Evolutionary conservation across 306 rosid species (phyloP).

Genomic region (Cucumis cinereus): DNA sequence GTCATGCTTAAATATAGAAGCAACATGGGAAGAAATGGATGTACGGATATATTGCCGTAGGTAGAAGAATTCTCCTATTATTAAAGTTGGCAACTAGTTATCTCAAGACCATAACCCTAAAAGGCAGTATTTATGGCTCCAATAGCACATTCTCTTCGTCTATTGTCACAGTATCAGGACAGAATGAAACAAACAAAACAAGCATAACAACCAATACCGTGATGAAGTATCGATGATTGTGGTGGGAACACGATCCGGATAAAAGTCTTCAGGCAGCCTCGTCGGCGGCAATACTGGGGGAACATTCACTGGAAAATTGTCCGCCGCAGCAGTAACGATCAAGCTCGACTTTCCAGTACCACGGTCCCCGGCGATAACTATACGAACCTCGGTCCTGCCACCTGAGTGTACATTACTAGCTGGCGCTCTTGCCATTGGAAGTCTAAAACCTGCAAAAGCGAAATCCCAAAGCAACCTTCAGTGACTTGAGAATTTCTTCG

Average conservation of each 20-base stretch:
- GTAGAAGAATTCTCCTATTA: not conserved
- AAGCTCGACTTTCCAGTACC: conserved; percentile 90
- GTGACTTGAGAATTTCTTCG: not conserved
- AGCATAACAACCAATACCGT: conserved; percentile 26
- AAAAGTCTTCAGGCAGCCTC: conserved; percentile 67
- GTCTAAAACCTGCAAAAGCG: conserved; percentile 13
- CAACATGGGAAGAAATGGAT: not conserved
- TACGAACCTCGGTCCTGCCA: conserved; percentile 55
- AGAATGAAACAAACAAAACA: not conserved
- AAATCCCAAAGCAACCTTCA: conserved; percentile 18
- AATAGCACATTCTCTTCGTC: not conserved
- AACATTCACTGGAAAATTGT: conserved; percentile 59
- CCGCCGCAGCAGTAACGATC: conserved; percentile 77
- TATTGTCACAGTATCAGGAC: not conserved
- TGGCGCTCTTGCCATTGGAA: conserved; percentile 47
- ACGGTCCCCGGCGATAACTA: conserved; percentile 84
- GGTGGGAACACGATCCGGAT: conserved; percentile 84
- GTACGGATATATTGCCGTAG: not conserved
- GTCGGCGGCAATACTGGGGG: conserved; percentile 84
- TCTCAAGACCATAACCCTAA: not conserved
- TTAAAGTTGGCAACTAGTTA: not conserved
- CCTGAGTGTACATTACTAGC: conserved; percentile 38
- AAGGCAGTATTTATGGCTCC: not conserved
- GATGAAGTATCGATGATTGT: conserved; percentile 89
- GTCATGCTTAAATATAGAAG: no score